Evolutionary conservation across 805 yeast species (phyloP), one percentile per base, ranked within the genome.

Genomic region (Wickerhamomyces silvicola): DNA sequence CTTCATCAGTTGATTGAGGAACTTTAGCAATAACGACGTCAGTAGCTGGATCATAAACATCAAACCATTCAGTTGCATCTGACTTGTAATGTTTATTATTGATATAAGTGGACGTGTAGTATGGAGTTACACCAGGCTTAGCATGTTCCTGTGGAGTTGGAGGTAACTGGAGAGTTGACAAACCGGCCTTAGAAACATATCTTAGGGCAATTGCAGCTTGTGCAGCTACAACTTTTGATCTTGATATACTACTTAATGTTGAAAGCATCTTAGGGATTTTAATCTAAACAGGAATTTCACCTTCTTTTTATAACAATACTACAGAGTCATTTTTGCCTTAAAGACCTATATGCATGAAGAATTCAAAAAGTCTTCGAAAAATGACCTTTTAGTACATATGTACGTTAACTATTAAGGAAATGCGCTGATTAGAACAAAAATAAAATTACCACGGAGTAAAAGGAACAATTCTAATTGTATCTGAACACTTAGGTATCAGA

Each of bases 1-100:
- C 90, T 32, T 62, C 70, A 6, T 68, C 71, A 12, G 90, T 81
- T 24, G 75, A 66, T 59, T 81, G 87, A 6, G 90, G 88, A 16
- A 80, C 87, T 43, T 70, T 66, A 19, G 81, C 66, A 24, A 81
- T 75, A 28, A 79, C 72, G 42, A 62, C 51, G 56, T 79, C 71
- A 33, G 90, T 81, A 36, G 88, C 82, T 15, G 90, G 90, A 53
- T 81, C 90, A 54, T 68, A 75, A 33, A 81, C 68, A 40, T 79
- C 85, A 47, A 68, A 75, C 86, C 86, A 72, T 39, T 65, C 64
- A 10, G 59, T 45, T 7, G 82, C 59, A 31, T 64, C 66, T 7
- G 73, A 66, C 45, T 70, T 65, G 43, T 69, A 48, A 30, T 68
- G 54, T 49, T 68, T 36, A 46, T 70, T 70, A 47, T 70, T 56